phyloP scores from a whole-genome alignment of 176 grass and related monocot species.

The Lolium rigidum region DNA sequence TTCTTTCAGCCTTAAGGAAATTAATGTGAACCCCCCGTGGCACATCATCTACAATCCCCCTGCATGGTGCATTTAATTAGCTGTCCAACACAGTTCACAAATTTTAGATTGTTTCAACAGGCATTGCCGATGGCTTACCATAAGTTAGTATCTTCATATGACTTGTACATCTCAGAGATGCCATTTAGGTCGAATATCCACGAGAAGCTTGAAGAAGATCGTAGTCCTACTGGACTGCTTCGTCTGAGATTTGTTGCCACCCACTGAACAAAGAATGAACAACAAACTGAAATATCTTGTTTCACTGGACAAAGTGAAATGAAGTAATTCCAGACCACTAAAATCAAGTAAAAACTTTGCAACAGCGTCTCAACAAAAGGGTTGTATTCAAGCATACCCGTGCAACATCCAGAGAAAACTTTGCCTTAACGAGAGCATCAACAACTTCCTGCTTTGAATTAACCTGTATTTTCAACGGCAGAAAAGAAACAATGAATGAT shows the following conservation, averaged over 20 bases:
- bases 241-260: constrained; percentile 79
- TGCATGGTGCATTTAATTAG: constrained; percentile 34
- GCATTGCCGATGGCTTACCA: constrained; percentile 51
- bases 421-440: constrained; percentile 66
- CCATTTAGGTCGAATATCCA: constrained; percentile 95
- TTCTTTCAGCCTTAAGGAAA: constrained; percentile 97
- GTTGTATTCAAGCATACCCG: constrained; percentile 51
- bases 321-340: background rate
- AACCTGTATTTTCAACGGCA: constrained; percentile 55
- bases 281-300: constrained; percentile 36
- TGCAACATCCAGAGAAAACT: constrained; percentile 89
- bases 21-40: constrained; percentile 87
- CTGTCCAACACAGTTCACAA: background rate
- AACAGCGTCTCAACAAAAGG: constrained; percentile 1
- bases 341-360: background rate
- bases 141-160: constrained; percentile 94
- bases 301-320: constrained; percentile 22
- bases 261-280: constrained; percentile 61
- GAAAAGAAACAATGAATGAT: constrained; percentile 35
- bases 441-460: constrained; percentile 80
- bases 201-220: constrained; percentile 59
- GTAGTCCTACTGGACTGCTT: constrained; percentile 46
- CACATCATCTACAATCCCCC: constrained; percentile 90
- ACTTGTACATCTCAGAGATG: constrained; percentile 90
- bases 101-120: constrained; percentile 1